Evolutionary conservation across 2,329 filamentous ascomycete genomes (phyloP), one percentile per base, ranked within the genome.

Genomic region (Penicillium sp.): DNA sequence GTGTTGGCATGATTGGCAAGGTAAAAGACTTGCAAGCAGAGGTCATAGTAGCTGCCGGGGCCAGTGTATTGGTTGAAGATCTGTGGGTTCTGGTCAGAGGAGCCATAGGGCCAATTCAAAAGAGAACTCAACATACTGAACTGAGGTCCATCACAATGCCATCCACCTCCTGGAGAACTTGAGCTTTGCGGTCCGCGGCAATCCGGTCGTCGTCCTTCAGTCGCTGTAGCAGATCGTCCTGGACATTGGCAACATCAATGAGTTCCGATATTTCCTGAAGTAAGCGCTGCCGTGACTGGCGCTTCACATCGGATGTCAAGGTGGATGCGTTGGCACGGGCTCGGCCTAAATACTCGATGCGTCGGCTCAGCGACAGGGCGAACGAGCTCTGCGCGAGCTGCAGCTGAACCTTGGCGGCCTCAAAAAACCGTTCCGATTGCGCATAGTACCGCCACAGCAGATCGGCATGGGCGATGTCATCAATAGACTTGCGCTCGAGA

Each of bases 21-120:
- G 62, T 93, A 84, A 70, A 89, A 96, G 56, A 98, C 95, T 42
- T 90, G 74, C 6, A 98, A 77, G 59, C 86, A 95, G 34, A 98
- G 77, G 60, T 96, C 92, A 66, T 88, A 90, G 72, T 98, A 98
- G 33, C 80, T 83, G 2, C 87, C 92, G 56, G 86, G 82, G 57
- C 95, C 89, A 38, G 89, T 87, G 55, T 88, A 98, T 47, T 80
- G 72, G 60, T 96, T 94, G 69, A 87, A 98, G n/a, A 98, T 79
- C 80, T 93, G 56, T 27, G 11, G 11, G 6, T 13, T 27, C 10
- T 4, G 11, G 25, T 27, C 25, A 27, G 25, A 22, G 18, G 5
- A n/a, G n/a, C n/a, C n/a, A n/a, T 22, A 5, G 9, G 9, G 18
- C 18, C 18, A 9, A 22, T 9, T 5, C 18, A 22, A 22, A 22